These are phyloP conservation scores for Microascus cirrosus DNA, from an alignment of 2,329 filamentous ascomycete genomes.

Conservation along the genomic window DNA sequence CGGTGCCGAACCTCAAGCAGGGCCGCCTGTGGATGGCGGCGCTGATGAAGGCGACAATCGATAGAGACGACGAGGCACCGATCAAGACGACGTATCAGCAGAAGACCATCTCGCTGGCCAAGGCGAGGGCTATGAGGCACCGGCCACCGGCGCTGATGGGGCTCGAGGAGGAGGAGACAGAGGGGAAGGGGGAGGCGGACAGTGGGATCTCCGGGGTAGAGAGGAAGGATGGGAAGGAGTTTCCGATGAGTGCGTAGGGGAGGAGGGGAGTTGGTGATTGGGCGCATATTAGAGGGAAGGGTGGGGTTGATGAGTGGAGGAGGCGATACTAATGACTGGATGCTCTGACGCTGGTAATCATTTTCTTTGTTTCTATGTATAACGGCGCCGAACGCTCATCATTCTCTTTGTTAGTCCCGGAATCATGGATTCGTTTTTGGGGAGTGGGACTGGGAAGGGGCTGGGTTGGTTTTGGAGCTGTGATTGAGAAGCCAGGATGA, in stretches of 20 bases:
- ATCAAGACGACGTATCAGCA: slow-evolving; percentile 92
- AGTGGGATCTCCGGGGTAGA: slow-evolving; percentile 30
- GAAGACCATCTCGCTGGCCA: slow-evolving; percentile 86
- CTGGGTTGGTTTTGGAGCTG: not conserved
- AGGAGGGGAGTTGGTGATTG: not conserved
- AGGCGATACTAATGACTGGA: not conserved
- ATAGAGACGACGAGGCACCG: slow-evolving; percentile 69
- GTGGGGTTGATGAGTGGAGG: not conserved
- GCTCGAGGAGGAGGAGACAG: slow-evolving; percentile 31
- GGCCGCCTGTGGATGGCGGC: slow-evolving; percentile 97
- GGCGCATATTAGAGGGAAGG: not conserved
- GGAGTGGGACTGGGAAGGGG: not conserved
- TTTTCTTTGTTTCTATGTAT: not conserved
- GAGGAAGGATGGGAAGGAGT: slow-evolving; percentile 15
- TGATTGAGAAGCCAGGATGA: not conserved
- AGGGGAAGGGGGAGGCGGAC: slow-evolving; percentile 23
- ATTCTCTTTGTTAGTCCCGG: not conserved
- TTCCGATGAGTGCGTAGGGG: not conserved
- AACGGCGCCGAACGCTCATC: not conserved
- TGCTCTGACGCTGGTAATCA: not conserved
- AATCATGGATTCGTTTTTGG: not conserved
- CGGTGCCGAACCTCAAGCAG: slow-evolving; percentile 78
- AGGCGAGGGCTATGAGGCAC: slow-evolving; percentile 79
- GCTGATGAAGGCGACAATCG: slow-evolving; percentile 97
- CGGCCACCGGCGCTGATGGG: slow-evolving; percentile 83